These are phyloP conservation scores for Oidiodendron maius DNA, from an alignment of 495 filamentous ascomycete genomes.

Conservation along the genomic window DNA sequence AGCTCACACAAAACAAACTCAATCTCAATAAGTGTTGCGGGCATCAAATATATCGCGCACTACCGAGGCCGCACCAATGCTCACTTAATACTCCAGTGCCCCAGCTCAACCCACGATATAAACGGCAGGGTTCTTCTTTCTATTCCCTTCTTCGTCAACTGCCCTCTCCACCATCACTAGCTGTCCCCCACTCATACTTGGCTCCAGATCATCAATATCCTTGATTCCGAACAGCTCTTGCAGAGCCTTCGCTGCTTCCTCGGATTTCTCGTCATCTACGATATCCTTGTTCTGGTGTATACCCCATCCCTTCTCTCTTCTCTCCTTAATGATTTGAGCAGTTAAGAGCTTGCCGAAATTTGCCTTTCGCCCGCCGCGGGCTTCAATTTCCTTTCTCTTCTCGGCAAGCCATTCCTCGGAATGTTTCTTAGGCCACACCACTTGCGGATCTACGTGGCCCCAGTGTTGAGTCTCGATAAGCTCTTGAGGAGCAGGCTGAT, in stretches of 20 bases:
- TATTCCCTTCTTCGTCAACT: conserved; percentile 4
- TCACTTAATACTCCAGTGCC: too few relatives aligned
- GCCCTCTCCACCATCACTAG: conserved; percentile 7
- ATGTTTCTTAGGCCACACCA: conserved; percentile 30
- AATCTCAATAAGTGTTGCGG: too few relatives aligned
- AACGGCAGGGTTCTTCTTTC: background rate
- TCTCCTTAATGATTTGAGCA: conserved; percentile 26
- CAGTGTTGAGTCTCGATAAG: conserved; percentile 17
- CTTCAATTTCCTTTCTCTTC: conserved; percentile 37
- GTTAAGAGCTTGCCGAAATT: conserved; percentile 29
- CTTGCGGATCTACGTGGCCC: conserved; percentile 36
- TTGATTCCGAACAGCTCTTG: conserved; percentile 2
- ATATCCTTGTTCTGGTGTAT: conserved; percentile 16
- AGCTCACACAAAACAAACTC: too few relatives aligned
- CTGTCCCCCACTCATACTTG: conserved; percentile 6
- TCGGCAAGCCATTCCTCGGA: conserved; percentile 31
- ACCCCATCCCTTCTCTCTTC: conserved; percentile 14
- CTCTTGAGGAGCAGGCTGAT: conserved; percentile 4
- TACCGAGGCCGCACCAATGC: too few relatives aligned
- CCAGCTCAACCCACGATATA: background rate
- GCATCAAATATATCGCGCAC: too few relatives aligned
- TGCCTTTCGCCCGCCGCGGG: conserved; percentile 33
- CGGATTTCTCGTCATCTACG: conserved; percentile 23
- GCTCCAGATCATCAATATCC: conserved; percentile 2
- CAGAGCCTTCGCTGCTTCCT: conserved; percentile 16